phyloP scores from a whole-genome alignment of 164 flowering plant species.

The Magnolia sinica region DNA sequence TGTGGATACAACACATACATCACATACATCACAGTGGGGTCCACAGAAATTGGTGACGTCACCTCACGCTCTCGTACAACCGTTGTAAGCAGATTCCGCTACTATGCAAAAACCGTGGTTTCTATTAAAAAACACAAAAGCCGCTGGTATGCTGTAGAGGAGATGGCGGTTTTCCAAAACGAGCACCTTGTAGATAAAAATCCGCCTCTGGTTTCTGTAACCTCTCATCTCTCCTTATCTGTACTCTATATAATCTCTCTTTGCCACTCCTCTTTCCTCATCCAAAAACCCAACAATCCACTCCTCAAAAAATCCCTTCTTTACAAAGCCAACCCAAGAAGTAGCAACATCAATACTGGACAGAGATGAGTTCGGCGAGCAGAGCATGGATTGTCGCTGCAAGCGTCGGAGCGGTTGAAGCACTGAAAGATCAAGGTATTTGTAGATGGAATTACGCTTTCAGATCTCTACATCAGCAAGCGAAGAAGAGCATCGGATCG shows the following conservation, averaged over 20 bases:
- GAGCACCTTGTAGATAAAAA: not conserved
- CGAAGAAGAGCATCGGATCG: slow-evolving; percentile 10
- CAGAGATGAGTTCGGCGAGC: slow-evolving; percentile 15
- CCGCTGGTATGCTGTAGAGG: not conserved
- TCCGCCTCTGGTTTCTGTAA: not conserved
- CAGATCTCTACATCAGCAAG: slow-evolving; percentile 14
- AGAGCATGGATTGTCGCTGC: slow-evolving; percentile 25
- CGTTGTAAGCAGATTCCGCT: too few relatives aligned
- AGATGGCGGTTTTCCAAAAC: not conserved
- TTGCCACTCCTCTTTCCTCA: not conserved
- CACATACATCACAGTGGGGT: too few relatives aligned
- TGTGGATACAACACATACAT: too few relatives aligned
- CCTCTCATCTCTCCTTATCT: not conserved
- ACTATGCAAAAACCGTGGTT: too few relatives aligned
- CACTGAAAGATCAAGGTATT: slow-evolving; percentile 24
- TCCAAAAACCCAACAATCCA: not conserved
- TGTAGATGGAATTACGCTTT: slow-evolving; percentile 23
- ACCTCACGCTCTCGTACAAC: too few relatives aligned
- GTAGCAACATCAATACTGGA: too few relatives aligned
- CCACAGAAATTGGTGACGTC: too few relatives aligned
- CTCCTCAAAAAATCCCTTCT: too few relatives aligned
- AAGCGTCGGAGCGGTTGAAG: slow-evolving; percentile 22
- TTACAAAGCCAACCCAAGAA: not conserved
- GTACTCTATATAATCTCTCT: not conserved
- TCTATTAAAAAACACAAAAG: not conserved